Base-by-base conservation (phyloP, 139 green algal genomes). In the Spirogloea muscicola region DNA sequence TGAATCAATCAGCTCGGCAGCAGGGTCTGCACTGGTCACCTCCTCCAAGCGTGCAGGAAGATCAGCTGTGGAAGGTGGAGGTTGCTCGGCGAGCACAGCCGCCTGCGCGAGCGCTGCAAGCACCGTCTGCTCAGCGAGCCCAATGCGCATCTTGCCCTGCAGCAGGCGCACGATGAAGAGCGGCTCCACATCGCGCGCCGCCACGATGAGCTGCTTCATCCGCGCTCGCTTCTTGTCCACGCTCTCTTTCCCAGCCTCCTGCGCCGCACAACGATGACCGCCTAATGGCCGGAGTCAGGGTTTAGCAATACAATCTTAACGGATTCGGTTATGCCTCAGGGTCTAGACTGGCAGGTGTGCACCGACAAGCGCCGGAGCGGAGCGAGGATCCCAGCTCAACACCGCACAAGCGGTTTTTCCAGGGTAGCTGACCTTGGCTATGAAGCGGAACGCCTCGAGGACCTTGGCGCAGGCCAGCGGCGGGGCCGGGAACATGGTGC, bases 81-180 rank as follows among this genome's bases (percentile, higher is more conserved):
- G 67, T 3, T 84, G 31, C 16, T 70, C 57, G 51, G 94, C 82
- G 59, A 96, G 73, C 34, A 87, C 66, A 42, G 83, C 79, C 16
- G 92, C 93, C 52, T 97, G 92, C n/a, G 89, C 89, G n/a, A 98
- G 83, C 2, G 91, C 87, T 33, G 86, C 74, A 55, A 96, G 84
- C 67, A 99, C 89, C 2, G 88, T 93, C 85, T 98, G 90, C 82
- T 97, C 94, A 21, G 90, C 92, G 33, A 97, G 88, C 0, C 94
- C 94, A 55, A 98, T 98, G 58, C 94, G 89, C 68, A 98, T 88
- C 88, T 97, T 97, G 69, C 91, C 91, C 86, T 97, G 88, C 48
- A 74, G 58, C 60, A 70, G 58, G 5, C 70, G 70, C 81, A 86
- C 55, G 31, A 88, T 86, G 84, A 93, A 98, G 21, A 91, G 89